Evolutionary conservation across 108 stramenopile genomes (phyloP), one percentile per base, ranked within the genome.

Genomic region (Fragilaria crotonensis): DNA sequence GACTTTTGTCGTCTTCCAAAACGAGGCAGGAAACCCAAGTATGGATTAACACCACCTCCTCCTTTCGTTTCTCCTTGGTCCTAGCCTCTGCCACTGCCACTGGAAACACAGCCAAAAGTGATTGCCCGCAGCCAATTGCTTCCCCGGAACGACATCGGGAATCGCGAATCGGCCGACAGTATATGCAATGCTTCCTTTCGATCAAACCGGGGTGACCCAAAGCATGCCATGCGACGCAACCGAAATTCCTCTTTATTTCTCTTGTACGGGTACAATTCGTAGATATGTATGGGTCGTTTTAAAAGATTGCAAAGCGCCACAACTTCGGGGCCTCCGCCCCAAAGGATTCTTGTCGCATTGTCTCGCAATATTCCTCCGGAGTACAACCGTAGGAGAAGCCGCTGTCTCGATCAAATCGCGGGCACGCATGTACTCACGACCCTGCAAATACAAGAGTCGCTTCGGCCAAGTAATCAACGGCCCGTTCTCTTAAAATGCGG

Each of bases 251-350:
- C 63, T 23, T 18, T 51, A 25, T 19, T 33, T 25, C 4, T 45
- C 1, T 11, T 30, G n/a, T 3, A 26, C 25, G 55, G 45, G 21
- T 51, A 47, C 32, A 93, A 64, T 68, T 93, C 95, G 61, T 92
- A 98, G 25, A 98, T 87, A 73, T 96, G 94, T 58, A 98, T 96
- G 4, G 97, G 97, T 47, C 95, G 70, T 62, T 78, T 62, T 63
- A 98, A 70, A 28, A 77, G 73, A 72, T 98, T 98, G 66, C 83
- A 84, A 33, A 98, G 62, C 19, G 95, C 94, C 28, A 98, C 95
- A 60, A 98, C 93, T 63, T 98, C 97, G 25, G 94, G 95, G 14
- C 97, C 97, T 23, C 97, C 97, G 32, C 97, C 97, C 97, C 97
- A 98, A 85, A 85, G 44, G 76, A 79, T 33, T 96, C 90, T 70